Conservation (phyloP, 495 filamentous ascomycete species). For the Pyronema omphalodes region DNA sequence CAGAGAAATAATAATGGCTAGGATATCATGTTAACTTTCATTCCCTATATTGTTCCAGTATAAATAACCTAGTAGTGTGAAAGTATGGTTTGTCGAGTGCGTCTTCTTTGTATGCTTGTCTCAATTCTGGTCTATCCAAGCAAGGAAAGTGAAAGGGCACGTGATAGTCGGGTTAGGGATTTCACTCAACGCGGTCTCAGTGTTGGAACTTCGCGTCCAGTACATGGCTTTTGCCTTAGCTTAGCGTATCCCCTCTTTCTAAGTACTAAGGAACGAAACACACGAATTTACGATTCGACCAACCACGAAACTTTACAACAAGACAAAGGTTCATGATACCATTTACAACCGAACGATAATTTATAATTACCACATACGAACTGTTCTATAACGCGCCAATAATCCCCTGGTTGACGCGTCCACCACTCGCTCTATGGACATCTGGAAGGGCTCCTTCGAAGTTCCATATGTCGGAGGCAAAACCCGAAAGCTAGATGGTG, state of each 20-base stretch:
- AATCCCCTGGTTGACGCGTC: neutral
- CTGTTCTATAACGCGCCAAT: no score
- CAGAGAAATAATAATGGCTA: no score
- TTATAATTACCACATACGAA: neutral
- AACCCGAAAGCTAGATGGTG: neutral
- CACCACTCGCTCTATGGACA: neutral
- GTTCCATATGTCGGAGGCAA: slow-evolving; percentile 3
- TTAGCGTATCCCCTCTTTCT: neutral
- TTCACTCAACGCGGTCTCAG: no score
- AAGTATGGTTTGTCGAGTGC: no score
- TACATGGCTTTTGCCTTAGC: neutral
- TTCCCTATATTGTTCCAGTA: no score
- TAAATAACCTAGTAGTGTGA: no score
- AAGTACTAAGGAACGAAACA: neutral
- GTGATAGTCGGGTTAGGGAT: no score
- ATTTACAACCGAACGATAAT: neutral
- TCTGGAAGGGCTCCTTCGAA: slow-evolving; percentile 4
- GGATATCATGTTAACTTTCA: no score
- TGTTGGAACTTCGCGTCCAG: no score
- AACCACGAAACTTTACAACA: neutral
- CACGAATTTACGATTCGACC: neutral
- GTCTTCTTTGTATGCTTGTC: no score
- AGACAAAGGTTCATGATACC: neutral
- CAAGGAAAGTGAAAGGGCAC: no score
- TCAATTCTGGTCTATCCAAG: no score